phyloP scores from a whole-genome alignment of 257 asterid genomes.

The Prunella vulgaris region DNA sequence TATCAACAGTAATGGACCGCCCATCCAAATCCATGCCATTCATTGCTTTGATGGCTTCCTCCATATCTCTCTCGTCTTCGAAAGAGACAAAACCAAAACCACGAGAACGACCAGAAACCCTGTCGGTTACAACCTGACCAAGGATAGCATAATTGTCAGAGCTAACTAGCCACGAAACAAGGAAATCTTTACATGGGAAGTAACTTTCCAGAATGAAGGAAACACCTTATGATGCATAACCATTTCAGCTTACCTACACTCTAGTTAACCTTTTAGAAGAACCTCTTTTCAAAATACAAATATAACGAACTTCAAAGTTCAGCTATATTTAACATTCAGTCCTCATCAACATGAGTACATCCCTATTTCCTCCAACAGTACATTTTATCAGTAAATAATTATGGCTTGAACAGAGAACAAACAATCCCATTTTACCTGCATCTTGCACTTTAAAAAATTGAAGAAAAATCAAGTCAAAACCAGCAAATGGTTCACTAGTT shows the following conservation, averaged over 20 bases:
- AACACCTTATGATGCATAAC: slow-evolving; percentile 26
- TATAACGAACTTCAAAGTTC: slow-evolving; percentile 25
- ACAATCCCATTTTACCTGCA: slow-evolving; percentile 28
- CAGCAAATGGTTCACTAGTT: not conserved
- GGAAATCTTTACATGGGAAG: slow-evolving; percentile 1
- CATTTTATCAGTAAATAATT: slow-evolving; percentile 25
- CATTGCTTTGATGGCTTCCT: slow-evolving; percentile 90
- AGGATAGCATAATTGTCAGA: not conserved
- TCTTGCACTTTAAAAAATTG: slow-evolving; percentile 24
- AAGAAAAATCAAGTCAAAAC: slow-evolving; percentile 19
- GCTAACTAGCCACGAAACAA: slow-evolving; percentile 9
- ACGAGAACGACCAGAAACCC: slow-evolving; percentile 77
- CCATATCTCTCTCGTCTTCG: slow-evolving; percentile 82
- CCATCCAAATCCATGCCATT: slow-evolving; percentile 90
- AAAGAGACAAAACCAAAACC: slow-evolving; percentile 94
- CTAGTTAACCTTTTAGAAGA: slow-evolving; percentile 30
- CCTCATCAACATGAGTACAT: slow-evolving; percentile 30
- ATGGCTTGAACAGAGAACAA: slow-evolving; percentile 27
- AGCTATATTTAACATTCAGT: slow-evolving; percentile 25
- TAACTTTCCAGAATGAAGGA: slow-evolving; percentile 27
- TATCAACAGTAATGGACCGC: slow-evolving; percentile 78
- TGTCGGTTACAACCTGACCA: slow-evolving; percentile 72
- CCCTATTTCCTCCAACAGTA: slow-evolving; percentile 21
- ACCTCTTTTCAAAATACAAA: slow-evolving; percentile 26
- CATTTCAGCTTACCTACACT: slow-evolving; percentile 27